Base-by-base conservation (phyloP, 176 grass and related monocot genomes). In the Aegilops umbellulata region DNA sequence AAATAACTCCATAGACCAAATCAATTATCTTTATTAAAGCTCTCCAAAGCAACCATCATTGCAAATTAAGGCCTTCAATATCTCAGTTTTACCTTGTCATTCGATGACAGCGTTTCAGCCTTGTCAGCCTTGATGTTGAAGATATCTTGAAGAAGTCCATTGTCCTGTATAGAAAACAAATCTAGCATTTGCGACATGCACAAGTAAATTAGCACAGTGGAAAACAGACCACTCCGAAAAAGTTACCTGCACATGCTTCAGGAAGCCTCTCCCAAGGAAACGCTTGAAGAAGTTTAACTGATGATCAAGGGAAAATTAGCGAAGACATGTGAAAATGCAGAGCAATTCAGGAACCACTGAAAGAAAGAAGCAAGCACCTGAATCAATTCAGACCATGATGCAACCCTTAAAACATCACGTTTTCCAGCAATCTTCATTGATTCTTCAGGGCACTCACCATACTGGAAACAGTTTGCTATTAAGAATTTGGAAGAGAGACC, bases 261-360 rank as follows among this genome's bases (percentile, higher is more conserved):
- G 90, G 73, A 99, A 96, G 51, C 94, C 94, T 92, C 53, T 94
- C 44, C 94, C 94, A 60, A 99, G 87, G 71, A 92, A 91, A 10
- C 82, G 88, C 80, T 89, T 96, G 10, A 99, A 91, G 83, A 96
- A 99, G 81, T 99, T 99, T 42, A 99, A 86, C 97, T 99, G 82
- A 65, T 62, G 42, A 78, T 29, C 49, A 89, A 89, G 44, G 17
- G 51, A 63, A 81, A 92, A 80, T 47, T 84, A 83, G 61, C 27
- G 26, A 84, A 39, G n/a, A 69, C 32, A 65, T 3, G 24, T 20
- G 9, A 84, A 57, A 74, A 68, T 70, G 19, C 36, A 81, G 29
- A 81, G 23, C 20, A 77, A 76, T 71, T 29, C 30, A 38, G 13
- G 36, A 82, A 34, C 11, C 10, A 8, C 38, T 5, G 3, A 42